phyloP scores from a whole-genome alignment of 345 rosid species.

The Eucalyptus tenuipes region DNA sequence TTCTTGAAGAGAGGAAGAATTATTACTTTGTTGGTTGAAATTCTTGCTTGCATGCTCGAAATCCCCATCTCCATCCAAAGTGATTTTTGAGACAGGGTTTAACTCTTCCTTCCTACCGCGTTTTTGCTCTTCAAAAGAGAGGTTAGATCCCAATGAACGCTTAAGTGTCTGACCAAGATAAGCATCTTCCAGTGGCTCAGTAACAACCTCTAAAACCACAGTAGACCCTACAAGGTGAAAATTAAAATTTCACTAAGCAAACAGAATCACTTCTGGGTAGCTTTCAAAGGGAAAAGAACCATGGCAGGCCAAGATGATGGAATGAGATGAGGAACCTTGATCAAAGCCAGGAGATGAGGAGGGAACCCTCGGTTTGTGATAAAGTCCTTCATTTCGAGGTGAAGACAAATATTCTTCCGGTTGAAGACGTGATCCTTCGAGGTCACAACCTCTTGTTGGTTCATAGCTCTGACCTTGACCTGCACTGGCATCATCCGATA shows the following conservation, averaged over 20 bases:
- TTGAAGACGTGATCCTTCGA: conserved; percentile 60
- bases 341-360: conserved; percentile 27
- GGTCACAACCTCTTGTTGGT: conserved; percentile 39
- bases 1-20: conserved; percentile 8
- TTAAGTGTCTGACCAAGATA: conserved; percentile 61
- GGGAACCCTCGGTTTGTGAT: conserved; percentile 58
- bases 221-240: conserved; percentile 37
- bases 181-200: conserved; percentile 44
- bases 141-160: conserved; percentile 17
- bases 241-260: background rate
- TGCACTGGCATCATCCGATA: conserved; percentile 32
- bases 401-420: conserved; percentile 44
- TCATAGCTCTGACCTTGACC: conserved; percentile 39
- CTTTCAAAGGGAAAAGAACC: background rate
- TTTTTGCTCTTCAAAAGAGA: conserved; percentile 25
- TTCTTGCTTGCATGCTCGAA: conserved; percentile 16
- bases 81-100: conserved; percentile 10
- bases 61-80: conserved; percentile 14
- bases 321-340: conserved; percentile 17
- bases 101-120: conserved; percentile 17
- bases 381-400: conserved; percentile 40
- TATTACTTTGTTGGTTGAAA: conserved; percentile 64
- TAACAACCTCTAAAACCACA: conserved; percentile 42
- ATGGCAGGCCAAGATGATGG: background rate
- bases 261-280: background rate